Percentiles rank a stretch among this genome's conserved stretches.
These are phyloP conservation scores for Elymus sibiricus DNA, from an alignment of 176 grass and related monocot species.

Conservation along the genomic window DNA sequence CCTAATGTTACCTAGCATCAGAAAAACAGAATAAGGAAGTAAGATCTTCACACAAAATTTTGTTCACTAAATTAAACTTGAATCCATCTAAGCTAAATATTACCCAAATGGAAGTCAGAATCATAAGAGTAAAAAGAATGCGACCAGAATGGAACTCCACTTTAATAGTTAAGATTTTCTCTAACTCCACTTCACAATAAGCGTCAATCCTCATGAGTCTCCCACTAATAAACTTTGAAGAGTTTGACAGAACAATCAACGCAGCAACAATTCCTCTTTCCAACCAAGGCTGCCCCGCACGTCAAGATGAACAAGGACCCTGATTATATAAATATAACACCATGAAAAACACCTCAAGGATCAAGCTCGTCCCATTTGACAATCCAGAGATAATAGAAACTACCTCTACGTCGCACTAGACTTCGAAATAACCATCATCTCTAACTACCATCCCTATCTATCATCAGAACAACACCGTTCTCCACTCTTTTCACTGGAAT, in stretches of 20 bases:
- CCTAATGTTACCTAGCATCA: too few species aligned
- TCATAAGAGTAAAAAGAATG: too few species aligned
- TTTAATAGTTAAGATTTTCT: not conserved
- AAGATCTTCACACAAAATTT: too few species aligned
- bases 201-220: not conserved
- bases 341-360: not conserved
- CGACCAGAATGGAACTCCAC: too few species aligned
- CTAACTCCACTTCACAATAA: not conserved
- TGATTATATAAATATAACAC: not conserved
- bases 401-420: not conserved
- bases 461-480: not conserved
- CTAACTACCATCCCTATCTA: not conserved
- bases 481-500: not conserved
- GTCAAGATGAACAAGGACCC: not conserved
- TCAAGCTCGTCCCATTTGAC: not conserved
- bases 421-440: not conserved
- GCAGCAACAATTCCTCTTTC: not conserved
- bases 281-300: not conserved
- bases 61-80: too few species aligned
- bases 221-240: not conserved
- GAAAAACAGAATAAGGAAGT: too few species aligned
- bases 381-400: not conserved
- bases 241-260: not conserved
- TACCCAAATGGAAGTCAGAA: too few species aligned
- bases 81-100: too few species aligned